Evolutionary conservation across 2,329 filamentous ascomycete genomes (phyloP), one percentile per base, ranked within the genome.

Genomic region (Metarhizium sp.): DNA sequence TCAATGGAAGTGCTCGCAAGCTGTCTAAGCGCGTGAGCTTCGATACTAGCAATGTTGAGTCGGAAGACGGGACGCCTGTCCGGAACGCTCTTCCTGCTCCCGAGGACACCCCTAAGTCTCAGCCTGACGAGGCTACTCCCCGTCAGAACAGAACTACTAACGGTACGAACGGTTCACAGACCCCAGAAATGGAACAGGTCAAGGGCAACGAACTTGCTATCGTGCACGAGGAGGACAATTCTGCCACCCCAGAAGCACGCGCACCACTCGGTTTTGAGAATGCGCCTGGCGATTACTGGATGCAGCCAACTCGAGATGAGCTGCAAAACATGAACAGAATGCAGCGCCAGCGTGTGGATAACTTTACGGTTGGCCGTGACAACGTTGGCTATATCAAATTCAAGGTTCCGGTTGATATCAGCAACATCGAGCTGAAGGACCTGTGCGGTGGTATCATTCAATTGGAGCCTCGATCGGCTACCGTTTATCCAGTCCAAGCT

Each of bases 21-120:
- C 72, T 88, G 45, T 86, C 86, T 60, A 96, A 96, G 76, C 85
- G 88, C 53, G 94, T 99, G 53, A 96, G 91, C 73, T 99, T 97
- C 64, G 91, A 96, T 66, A 84, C 85, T 4, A 80, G 79, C 63
- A 79, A 59, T 67, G 77, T 67, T 4, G 68, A 72, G 4, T 58
- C 56, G 10, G 70, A 71, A 3, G 68, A 72, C 3, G 64, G 61
- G 2, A 67, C 70, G 5, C 67, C 71, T 16, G 61, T 69, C 34
- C 67, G 69, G 4, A 59, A 61, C 38, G 64, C 69, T 53, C 64
- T 73, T 8, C 67, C 71, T n/a, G 66, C 69, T 18, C 63, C 71
- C 20, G 64, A 67, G 6, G 67, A 65, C 38, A 60, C 65, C 2
- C 60, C 67, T 6, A 61, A 59, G 38, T 63, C 68, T 3, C 62